A percentile compares a stretch with the other conserved stretches of the same genome.
These are phyloP conservation scores for Tolypocladium ovalisporum DNA, from an alignment of 2,329 filamentous ascomycete species.

Conservation along the genomic window DNA sequence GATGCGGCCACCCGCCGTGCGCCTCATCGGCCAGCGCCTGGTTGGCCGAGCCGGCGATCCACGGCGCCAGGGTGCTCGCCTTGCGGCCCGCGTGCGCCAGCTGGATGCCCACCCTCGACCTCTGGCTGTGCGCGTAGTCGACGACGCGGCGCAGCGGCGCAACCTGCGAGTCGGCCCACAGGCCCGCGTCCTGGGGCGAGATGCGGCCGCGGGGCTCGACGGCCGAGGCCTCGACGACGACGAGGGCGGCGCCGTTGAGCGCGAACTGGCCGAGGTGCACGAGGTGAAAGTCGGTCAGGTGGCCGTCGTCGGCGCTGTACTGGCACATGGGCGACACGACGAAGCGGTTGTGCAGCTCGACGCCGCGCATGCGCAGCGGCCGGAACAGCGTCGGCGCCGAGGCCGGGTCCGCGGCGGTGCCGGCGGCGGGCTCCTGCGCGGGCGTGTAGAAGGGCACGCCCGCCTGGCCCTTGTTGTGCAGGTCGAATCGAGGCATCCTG, in stretches of 20 bases:
- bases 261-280: conserved; percentile 74
- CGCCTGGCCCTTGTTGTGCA: conserved; percentile 26
- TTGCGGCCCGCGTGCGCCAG: conserved; percentile 71
- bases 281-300: conserved; percentile 71
- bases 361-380: conserved; percentile 41
- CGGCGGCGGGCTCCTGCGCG: conserved; percentile 38
- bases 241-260: conserved; percentile 60
- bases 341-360: conserved; percentile 46
- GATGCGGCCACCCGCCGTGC: conserved; percentile 44
- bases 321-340: conserved; percentile 52
- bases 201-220: conserved; percentile 71
- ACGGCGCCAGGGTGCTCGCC: conserved; percentile 49
- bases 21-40: conserved; percentile 40
- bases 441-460: conserved; percentile 44
- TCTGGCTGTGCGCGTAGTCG: conserved; percentile 72
- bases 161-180: conserved; percentile 81
- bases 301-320: conserved; percentile 48
- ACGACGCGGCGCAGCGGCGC: conserved; percentile 57
- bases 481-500: conserved; percentile 4
- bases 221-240: conserved; percentile 68
- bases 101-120: conserved; percentile 68
- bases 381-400: conserved; percentile 43
- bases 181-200: conserved; percentile 64
- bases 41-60: conserved; percentile 42
- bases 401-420: conserved; percentile 29